A percentile compares a stretch with the other conserved stretches of the same genome.
phyloP scores from a whole-genome alignment of 768 basidiomycete genomes.

The Kwoniella newhampshirensis region DNA sequence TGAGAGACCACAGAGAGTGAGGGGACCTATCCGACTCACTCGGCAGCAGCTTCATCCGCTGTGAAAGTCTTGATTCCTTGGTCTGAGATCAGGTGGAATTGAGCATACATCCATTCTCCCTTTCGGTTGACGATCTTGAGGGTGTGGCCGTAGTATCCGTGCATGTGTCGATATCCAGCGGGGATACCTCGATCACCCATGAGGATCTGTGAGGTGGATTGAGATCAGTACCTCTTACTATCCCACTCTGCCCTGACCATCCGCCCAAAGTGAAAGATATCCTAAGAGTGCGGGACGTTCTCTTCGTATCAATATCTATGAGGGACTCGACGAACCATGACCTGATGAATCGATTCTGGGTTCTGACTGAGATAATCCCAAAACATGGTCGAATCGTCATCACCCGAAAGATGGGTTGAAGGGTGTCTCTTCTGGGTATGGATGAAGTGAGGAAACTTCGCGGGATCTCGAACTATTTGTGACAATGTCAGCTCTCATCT shows the following conservation, averaged over 20 bases:
- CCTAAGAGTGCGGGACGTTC: conserved; percentile 13
- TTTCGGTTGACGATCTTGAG: conserved; percentile 53
- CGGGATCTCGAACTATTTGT: conserved; percentile 50
- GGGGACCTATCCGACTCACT: conserved; percentile 4
- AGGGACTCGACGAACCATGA: no score
- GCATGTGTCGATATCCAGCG: conserved; percentile 67
- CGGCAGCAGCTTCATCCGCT: conserved; percentile 60
- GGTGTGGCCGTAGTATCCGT: conserved; percentile 75
- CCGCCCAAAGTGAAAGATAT: background rate
- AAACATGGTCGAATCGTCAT: conserved; percentile 63
- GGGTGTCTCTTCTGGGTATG: conserved; percentile 62
- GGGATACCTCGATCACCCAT: conserved; percentile 58
- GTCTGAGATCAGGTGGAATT: conserved; percentile 54
- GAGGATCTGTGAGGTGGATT: conserved; percentile 39
- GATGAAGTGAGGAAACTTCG: conserved; percentile 58
- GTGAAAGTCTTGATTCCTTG: conserved; percentile 65
- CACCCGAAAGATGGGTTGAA: conserved; percentile 84
- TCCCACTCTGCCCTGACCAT: no score
- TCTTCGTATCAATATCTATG: no score
- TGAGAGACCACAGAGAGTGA: background rate
- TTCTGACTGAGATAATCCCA: conserved; percentile 60
- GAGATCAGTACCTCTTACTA: background rate
- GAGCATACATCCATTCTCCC: conserved; percentile 52
- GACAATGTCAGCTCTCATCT: no score
- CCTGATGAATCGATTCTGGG: conserved; percentile 57